Evolutionary conservation across 768 basidiomycete genomes (phyloP), one percentile per base, ranked within the genome.

Genomic region (Coprinopsis marcescibilis): DNA sequence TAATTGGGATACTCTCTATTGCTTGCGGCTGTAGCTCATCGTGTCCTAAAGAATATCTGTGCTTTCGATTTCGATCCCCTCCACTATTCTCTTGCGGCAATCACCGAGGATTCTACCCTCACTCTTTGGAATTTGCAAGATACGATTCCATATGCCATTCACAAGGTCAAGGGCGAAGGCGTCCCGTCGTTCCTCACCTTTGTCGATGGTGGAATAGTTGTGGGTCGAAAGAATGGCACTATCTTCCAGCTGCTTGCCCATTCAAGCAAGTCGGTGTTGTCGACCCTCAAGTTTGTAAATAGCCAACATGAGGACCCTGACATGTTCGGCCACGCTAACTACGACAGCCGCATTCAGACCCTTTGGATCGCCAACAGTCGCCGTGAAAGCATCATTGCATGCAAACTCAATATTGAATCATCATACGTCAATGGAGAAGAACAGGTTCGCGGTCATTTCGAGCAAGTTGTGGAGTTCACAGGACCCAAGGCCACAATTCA

Each of bases 261-360:
- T 41, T 81, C 84, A 44, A 80, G 80, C 49, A 85, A 83, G 62
- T 72, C 71, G 38, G 76, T 91, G 1, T 68, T 89, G 24, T 87
- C 89, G 12, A 89, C 84, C 4, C 71, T 89, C 64, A 86, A 80
- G 58, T 92, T 92, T 58, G 68, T 85, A 57, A 85, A 81, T 52
- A 80, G 79, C 17, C 39, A 43, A 39, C 76, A 73, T 49, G 89
- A 91, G 33, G 89, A 90, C 56, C 71, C 70, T 13, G 87, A 89
- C 7, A 91, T 92, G 86, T 92, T 89, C 60, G 87, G 89, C 12
- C 89, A 92, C 57, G 79, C 85, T 53, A 83, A 78, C 57, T 92
- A 92, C 58, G 89, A 92, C 65, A 74, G 85, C 0, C 71, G 86
- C 36, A 90, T 91, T 50, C 85, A 86, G 66, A 90, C 87, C 0